These are phyloP conservation scores for Neofusicoccum sp. DNA, from an alignment of 2,329 filamentous ascomycete species.

Conservation along the genomic window DNA sequence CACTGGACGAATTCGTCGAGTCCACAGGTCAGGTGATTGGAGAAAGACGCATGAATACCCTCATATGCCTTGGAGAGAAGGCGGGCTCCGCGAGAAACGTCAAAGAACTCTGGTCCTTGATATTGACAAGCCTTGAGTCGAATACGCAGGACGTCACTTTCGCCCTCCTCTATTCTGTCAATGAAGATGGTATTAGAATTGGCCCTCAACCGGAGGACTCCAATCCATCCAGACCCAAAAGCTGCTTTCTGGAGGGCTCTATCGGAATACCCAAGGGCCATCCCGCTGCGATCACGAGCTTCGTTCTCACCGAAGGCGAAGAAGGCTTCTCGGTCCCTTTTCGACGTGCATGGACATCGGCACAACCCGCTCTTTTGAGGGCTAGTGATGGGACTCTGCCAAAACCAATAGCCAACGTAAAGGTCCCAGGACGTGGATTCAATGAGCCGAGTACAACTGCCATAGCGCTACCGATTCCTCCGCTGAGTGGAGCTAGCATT, in stretches of 20 bases:
- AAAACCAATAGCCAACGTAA: neutral
- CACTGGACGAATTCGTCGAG: constrained; percentile 16
- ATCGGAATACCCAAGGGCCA: constrained; percentile 2
- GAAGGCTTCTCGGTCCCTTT: constrained; percentile 2
- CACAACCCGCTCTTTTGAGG: neutral
- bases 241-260: constrained; percentile 10
- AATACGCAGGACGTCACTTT: constrained; percentile 16
- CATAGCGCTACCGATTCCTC: constrained; percentile 8
- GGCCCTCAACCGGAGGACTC: neutral
- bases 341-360: constrained; percentile 18
- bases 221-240: neutral
- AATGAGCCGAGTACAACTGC: neutral
- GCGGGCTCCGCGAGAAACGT: neutral
- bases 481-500: constrained; percentile 15
- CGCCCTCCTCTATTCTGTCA: constrained; percentile 10
- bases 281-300: neutral
- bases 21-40: constrained; percentile 9
- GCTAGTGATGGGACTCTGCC: neutral
- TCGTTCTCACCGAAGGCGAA: constrained; percentile 8
- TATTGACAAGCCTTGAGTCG: neutral
- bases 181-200: neutral
- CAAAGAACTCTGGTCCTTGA: constrained; percentile 7
- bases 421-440: neutral
- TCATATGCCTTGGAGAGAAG: constrained; percentile 14
- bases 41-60: constrained; percentile 10